Percentiles rank a stretch among this genome's conserved stretches.
Evolutionary conservation across 2,329 filamentous ascomycete genomes (phyloP).

Genomic region (Trichoderma asperellum): DNA sequence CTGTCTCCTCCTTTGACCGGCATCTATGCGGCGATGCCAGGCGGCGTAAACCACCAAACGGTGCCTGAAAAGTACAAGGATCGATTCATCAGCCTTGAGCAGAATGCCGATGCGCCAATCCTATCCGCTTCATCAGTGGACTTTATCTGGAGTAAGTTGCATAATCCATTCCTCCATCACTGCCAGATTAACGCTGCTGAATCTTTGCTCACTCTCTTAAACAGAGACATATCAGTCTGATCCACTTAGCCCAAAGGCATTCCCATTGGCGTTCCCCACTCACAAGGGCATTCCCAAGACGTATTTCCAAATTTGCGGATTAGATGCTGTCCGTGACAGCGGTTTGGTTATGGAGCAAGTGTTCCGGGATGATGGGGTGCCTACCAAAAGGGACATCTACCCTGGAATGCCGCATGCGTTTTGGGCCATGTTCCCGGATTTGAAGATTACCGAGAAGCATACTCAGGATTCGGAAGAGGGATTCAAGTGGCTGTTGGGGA

Average conservation of each 20-base stretch:
- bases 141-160: constrained; percentile 36
- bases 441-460: constrained; percentile 34
- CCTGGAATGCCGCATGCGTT: constrained; percentile 40
- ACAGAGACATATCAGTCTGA: constrained; percentile 37
- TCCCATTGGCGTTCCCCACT: constrained; percentile 34
- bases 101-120: constrained; percentile 36
- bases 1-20: constrained; percentile 36
- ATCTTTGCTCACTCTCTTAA: neutral
- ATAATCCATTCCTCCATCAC: neutral
- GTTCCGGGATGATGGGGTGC: constrained; percentile 36
- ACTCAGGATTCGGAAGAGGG: constrained; percentile 32
- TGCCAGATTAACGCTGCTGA: neutral
- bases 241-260: constrained; percentile 35
- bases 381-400: constrained; percentile 38
- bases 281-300: constrained; percentile 38
- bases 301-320: constrained; percentile 41
- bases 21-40: constrained; percentile 35
- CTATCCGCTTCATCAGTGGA: constrained; percentile 33
- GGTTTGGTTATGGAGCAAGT: constrained; percentile 39
- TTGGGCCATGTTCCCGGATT: constrained; percentile 36
- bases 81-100: constrained; percentile 37
- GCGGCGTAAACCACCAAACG: constrained; percentile 32
- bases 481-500: constrained; percentile 34
- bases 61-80: constrained; percentile 39
- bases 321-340: constrained; percentile 39